Evolutionary conservation across 257 asterid species (phyloP).

Genomic region (Ilex asprella): DNA sequence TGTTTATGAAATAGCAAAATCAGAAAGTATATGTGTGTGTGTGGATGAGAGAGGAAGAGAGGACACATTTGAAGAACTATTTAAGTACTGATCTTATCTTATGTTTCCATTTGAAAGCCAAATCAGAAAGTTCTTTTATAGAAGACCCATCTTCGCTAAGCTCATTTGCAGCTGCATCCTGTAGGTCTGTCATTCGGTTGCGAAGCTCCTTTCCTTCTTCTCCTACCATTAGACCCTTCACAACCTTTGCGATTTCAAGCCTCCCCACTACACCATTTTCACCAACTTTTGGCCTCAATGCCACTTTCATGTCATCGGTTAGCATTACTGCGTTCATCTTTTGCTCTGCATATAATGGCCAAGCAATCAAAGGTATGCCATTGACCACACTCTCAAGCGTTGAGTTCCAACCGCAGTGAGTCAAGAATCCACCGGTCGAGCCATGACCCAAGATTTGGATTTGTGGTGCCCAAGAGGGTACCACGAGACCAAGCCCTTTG

Average conservation of each 20-base stretch:
- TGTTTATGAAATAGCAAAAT: neutral
- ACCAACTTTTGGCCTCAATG: slow-evolving; percentile 42
- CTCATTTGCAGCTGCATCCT: slow-evolving; percentile 39
- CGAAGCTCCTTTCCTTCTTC: slow-evolving; percentile 55
- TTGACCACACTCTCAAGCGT: slow-evolving; percentile 41
- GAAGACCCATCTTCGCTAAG: slow-evolving; percentile 29
- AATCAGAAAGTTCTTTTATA: slow-evolving; percentile 16
- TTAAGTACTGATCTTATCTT: neutral
- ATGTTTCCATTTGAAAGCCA: slow-evolving; percentile 23
- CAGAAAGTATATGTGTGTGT: too few relatives aligned
- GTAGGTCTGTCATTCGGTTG: slow-evolving; percentile 42
- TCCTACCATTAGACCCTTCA: slow-evolving; percentile 15
- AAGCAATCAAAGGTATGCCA: slow-evolving; percentile 64
- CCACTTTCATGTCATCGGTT: slow-evolving; percentile 40
- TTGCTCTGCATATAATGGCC: slow-evolving; percentile 89
- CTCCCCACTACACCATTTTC: slow-evolving; percentile 16
- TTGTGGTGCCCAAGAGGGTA: slow-evolving; percentile 37
- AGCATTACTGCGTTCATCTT: slow-evolving; percentile 59
- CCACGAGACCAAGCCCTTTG: slow-evolving; percentile 22
- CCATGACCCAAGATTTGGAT: slow-evolving; percentile 18
- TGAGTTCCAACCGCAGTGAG: slow-evolving; percentile 75
- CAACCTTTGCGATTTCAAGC: neutral
- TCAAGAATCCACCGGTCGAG: slow-evolving; percentile 28
- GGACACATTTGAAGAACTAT: too few relatives aligned
- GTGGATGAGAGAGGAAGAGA: too few relatives aligned